phyloP scores from a whole-genome alignment of 257 asterid genomes.

The Rhazya stricta region DNA sequence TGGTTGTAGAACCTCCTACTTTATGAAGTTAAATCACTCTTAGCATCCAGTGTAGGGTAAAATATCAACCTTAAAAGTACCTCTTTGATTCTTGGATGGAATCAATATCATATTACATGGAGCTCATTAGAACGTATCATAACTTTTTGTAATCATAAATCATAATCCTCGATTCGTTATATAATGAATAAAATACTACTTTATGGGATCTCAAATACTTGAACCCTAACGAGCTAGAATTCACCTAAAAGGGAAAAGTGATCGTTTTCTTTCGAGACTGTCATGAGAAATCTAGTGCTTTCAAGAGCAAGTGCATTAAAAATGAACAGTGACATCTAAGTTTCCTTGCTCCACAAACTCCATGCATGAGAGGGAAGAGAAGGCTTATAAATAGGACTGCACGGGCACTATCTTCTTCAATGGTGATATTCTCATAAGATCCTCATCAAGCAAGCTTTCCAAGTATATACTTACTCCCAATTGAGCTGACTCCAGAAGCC shows the following conservation, averaged over 20 bases:
- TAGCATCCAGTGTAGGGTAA: too few relatives aligned
- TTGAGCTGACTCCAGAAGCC: background rate
- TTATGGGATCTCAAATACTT: background rate
- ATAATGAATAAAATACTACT: too few relatives aligned
- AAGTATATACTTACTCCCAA: background rate
- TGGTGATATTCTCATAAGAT: background rate
- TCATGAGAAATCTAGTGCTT: slow-evolving; percentile 13
- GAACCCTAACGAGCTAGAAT: background rate
- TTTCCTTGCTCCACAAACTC: slow-evolving; percentile 25
- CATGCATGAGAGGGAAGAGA: background rate
- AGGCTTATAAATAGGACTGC: slow-evolving; percentile 14
- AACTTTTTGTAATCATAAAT: too few relatives aligned
- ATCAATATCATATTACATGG: too few relatives aligned
- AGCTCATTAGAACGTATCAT: too few relatives aligned
- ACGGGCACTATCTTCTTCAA: background rate
- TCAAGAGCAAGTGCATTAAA: slow-evolving; percentile 12
- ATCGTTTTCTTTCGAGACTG: slow-evolving; percentile 3
- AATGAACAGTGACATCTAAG: slow-evolving; percentile 18
- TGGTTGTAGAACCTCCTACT: background rate
- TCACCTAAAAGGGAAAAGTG: background rate
- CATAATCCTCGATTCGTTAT: too few relatives aligned
- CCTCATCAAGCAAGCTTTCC: background rate
- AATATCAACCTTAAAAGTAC: too few relatives aligned
- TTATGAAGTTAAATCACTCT: too few relatives aligned
- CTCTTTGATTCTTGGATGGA: too few relatives aligned